Conservation (phyloP, 2,329 filamentous ascomycete species). For the Botrytis tulipae region DNA sequence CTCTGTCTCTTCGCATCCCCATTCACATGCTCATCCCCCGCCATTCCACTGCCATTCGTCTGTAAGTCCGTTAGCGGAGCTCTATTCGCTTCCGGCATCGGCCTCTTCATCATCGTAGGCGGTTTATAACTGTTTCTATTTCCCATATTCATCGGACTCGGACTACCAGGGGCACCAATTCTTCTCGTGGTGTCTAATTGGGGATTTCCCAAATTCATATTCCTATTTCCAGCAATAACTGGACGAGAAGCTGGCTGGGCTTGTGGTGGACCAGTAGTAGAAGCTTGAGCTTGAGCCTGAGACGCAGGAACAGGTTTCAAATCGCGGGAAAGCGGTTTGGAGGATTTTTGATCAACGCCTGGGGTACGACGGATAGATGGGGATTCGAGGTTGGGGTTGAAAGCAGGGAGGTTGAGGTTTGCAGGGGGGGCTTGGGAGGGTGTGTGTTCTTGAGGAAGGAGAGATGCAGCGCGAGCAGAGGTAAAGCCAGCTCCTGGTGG, state of each 20-base stretch:
- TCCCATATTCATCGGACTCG: conserved; percentile 50
- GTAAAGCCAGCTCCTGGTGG: conserved; percentile 55
- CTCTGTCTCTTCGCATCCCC: conserved; percentile 39
- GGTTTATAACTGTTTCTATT: conserved; percentile 60
- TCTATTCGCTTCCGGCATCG: conserved; percentile 28
- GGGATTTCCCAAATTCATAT: not conserved
- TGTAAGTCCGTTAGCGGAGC: conserved; percentile 35
- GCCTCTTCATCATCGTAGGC: conserved; percentile 53
- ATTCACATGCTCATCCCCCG: conserved; percentile 23
- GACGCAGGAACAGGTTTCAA: conserved; percentile 50
- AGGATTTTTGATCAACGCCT: conserved; percentile 76
- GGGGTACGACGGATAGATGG: conserved; percentile 88
- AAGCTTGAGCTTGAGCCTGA: conserved; percentile 34
- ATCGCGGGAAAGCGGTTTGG: conserved; percentile 65
- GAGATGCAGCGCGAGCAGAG: conserved; percentile 64
- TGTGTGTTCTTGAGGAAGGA: conserved; percentile 46
- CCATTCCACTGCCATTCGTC: conserved; percentile 36
- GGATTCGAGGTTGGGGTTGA: conserved; percentile 73
- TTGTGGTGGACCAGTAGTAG: conserved; percentile 38
- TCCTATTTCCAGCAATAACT: not conserved
- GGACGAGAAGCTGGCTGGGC: not conserved
- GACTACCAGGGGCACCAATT: conserved; percentile 56
- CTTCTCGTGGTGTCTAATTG: conserved; percentile 49
- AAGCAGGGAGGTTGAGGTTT: conserved; percentile 52
- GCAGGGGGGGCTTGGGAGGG: conserved; percentile 38